Conservation (phyloP, 176 grass and related monocot species). For the Phyllostachys edulis region DNA sequence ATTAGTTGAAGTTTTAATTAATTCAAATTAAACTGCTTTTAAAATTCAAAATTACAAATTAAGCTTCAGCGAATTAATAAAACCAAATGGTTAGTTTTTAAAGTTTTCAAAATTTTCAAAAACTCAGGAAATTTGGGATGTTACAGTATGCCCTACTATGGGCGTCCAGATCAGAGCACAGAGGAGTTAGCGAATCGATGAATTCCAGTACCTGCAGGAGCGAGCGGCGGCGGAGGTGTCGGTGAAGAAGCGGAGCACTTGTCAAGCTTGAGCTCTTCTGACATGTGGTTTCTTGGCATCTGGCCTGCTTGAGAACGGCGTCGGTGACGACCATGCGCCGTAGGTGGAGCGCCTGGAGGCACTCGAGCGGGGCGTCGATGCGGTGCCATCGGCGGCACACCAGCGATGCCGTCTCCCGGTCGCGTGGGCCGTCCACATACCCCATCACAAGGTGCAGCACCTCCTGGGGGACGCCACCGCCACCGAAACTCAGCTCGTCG, state of each 20-base stretch:
- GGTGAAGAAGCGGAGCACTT: constrained; percentile 87
- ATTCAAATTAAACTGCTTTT: too few relatives aligned
- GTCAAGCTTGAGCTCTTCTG: constrained; percentile 83
- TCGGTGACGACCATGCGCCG: constrained; percentile 82
- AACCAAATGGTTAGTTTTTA: too few relatives aligned
- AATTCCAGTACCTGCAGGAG: constrained; percentile 62
- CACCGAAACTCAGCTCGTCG: constrained; percentile 36
- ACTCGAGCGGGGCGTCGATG: constrained; percentile 67
- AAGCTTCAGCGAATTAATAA: too few relatives aligned
- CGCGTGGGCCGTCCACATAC: constrained; percentile 65
- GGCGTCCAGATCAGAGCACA: too few relatives aligned
- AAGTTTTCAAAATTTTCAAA: too few relatives aligned
- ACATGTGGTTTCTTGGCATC: constrained; percentile 54
- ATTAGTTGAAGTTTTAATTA: too few relatives aligned
- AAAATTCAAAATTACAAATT: too few relatives aligned
- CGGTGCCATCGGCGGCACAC: constrained; percentile 71
- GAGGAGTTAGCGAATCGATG: too few relatives aligned
- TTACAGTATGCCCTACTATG: too few relatives aligned
- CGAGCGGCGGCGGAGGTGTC: constrained; percentile 62
- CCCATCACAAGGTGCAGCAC: constrained; percentile 67
- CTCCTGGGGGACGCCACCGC: constrained; percentile 56
- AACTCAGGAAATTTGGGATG: too few relatives aligned
- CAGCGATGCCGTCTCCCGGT: constrained; percentile 64
- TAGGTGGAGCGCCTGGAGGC: constrained; percentile 78
- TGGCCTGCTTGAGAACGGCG: constrained; percentile 67